Conservation (phyloP, 129 eudicot genomes). For the carrot (Daucus carota) region DNA sequence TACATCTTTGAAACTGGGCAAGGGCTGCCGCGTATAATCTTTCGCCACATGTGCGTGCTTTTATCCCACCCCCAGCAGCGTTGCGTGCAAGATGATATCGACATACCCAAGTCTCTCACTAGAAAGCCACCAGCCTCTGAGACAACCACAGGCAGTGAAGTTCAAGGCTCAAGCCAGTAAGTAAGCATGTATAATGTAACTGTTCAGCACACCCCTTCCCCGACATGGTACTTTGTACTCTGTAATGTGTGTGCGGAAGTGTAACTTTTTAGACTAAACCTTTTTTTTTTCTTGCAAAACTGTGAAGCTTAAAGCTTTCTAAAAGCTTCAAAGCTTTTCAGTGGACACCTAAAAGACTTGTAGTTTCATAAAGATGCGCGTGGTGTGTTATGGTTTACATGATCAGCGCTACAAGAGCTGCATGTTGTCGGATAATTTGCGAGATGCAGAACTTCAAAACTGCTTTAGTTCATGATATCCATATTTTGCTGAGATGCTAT, state of each 20-base stretch:
- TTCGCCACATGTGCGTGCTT: slow-evolving; percentile 68
- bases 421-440: not conserved
- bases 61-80: slow-evolving; percentile 93
- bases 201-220: not conserved
- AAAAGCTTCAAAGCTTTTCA: not conserved
- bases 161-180: slow-evolving; percentile 50
- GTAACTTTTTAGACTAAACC: not conserved
- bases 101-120: slow-evolving; percentile 65
- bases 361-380: not conserved
- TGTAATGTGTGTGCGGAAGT: not conserved
- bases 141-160: slow-evolving; percentile 37
- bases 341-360: not conserved
- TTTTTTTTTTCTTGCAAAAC: not conserved
- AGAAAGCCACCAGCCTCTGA: slow-evolving; percentile 54
- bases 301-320: too few relatives aligned
- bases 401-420: not conserved
- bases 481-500: not conserved
- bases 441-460: not conserved
- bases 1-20: slow-evolving; percentile 93
- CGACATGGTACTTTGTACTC: not conserved
- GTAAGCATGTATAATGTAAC: not conserved
- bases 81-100: slow-evolving; percentile 74
- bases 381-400: not conserved
- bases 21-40: slow-evolving; percentile 67
- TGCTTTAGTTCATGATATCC: not conserved